These are phyloP conservation scores for Talaromyces ruber DNA, from an alignment of 495 filamentous ascomycete species.

Conservation along the genomic window DNA sequence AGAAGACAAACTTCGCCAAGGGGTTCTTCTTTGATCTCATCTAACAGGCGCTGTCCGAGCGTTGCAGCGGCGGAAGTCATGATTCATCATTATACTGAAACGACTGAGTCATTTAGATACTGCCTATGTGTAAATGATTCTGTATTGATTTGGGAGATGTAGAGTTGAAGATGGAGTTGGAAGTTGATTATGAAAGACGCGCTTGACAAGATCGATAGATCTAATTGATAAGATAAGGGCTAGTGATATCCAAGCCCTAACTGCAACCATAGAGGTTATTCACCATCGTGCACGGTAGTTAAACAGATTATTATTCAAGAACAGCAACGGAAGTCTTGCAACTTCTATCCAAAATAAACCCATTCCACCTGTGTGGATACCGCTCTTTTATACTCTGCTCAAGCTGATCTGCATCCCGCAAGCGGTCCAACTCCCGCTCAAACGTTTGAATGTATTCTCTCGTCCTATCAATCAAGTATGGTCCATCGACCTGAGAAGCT, in stretches of 20 bases:
- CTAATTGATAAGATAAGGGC: background rate
- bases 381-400: slow-evolving; percentile 7
- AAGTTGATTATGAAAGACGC: no score
- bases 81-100: background rate
- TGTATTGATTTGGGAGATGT: no score
- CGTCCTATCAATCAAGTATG: slow-evolving; percentile 7
- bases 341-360: background rate
- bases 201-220: background rate
- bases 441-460: slow-evolving; percentile 9
- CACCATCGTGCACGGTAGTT: background rate
- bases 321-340: slow-evolving; percentile 1
- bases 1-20: slow-evolving; percentile 51
- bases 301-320: background rate
- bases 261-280: background rate
- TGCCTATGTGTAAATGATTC: no score
- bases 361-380: slow-evolving; percentile 10
- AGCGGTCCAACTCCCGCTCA: slow-evolving; percentile 6
- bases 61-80: slow-evolving; percentile 17
- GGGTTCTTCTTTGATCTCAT: slow-evolving; percentile 53
- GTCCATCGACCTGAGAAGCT: slow-evolving; percentile 6
- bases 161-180: background rate
- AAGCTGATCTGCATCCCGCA: slow-evolving; percentile 1
- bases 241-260: background rate
- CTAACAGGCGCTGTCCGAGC: slow-evolving; percentile 54
- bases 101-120: no score